Base-by-base conservation (phyloP, 2,329 filamentous ascomycete genomes). In the Gyromitra esculenta region DNA sequence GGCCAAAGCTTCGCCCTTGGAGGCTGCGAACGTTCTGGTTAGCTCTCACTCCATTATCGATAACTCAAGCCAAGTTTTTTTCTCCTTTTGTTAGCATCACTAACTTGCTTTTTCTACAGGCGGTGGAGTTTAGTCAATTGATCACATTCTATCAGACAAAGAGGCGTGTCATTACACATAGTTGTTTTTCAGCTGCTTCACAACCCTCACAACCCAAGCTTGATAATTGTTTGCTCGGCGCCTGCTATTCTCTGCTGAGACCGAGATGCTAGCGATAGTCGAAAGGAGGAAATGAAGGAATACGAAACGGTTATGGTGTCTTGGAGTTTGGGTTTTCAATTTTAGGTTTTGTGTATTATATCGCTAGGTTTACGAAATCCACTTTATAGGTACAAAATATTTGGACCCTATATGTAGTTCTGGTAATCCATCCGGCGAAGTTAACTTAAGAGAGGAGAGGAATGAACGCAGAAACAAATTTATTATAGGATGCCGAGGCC, bases 21-120 rank as follows among this genome's bases (percentile, higher is more conserved):
- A 48, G 72, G 72, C n/a, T 75, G 72, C 65, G 72, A 75, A 52
- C 72, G 72, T 8, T 75, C 72, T 50, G 72, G 72, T 75, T n/a
- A 39, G 56, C 6, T 59, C 31, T 4, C 37, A n/a, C 48, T 35
- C 13, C 9, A 8, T 43, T 31, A 13, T 35, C 5, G 9, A 48
- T 6, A 13, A 13, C 37, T 13, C 9, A 39, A 31, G n/a, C 7
- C 5, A 18, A 59, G 41, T 13, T n/a, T 18, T 2, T 7, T 8
- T 9, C 18, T 50, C 25, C 1, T 37, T 54, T 13, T 50, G 11
- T 7, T 41, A 21, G 4, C 31, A 37, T 57, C 25, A 45, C 48
- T 75, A 41, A 75, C 25, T 5, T 43, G 5, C 6, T 18, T 37
- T 48, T 25, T 37, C 57, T 43, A 13, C 2, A 75, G 72, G 72